A percentile compares a stretch with the other conserved stretches of the same genome.
Conservation (phyloP, 2,329 filamentous ascomycete genomes). For the Amauroascus niger region DNA sequence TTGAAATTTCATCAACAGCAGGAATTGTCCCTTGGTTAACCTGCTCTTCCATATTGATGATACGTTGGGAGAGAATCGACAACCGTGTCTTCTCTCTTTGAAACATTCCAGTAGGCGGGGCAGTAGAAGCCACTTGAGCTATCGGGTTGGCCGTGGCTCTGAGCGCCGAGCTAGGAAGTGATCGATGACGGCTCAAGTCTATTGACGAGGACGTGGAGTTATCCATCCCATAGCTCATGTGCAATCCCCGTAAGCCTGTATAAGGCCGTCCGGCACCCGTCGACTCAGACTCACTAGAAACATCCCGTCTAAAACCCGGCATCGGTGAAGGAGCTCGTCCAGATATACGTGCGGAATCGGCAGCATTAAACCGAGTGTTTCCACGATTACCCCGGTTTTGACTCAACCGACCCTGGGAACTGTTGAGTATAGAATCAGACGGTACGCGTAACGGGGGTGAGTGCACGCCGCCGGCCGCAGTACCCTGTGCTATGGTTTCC, state of each 20-base stretch:
- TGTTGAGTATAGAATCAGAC: neutral
- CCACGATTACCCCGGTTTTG: neutral
- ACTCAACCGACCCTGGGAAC: neutral
- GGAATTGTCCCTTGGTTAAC: constrained; percentile 24
- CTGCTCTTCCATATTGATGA: constrained; percentile 24
- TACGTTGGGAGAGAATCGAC: constrained; percentile 10
- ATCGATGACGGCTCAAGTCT: neutral
- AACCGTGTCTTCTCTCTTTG: neutral
- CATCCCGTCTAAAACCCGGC: neutral
- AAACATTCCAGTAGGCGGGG: neutral
- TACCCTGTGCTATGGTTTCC: neutral
- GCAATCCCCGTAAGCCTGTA: neutral
- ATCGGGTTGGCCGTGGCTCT: neutral
- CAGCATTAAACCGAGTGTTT: neutral
- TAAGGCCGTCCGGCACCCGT: neutral
- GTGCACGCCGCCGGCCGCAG: neutral
- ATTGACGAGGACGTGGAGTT: neutral
- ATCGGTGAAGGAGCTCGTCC: neutral
- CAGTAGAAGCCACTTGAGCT: neutral
- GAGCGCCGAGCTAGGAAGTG: neutral
- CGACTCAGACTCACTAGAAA: neutral
- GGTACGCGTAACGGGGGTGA: neutral
- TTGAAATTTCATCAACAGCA: constrained; percentile 26
- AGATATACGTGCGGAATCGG: neutral
- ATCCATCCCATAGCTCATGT: neutral